Base-by-base conservation (phyloP, 2,329 filamentous ascomycete species). In the Zalaria obscura region DNA sequence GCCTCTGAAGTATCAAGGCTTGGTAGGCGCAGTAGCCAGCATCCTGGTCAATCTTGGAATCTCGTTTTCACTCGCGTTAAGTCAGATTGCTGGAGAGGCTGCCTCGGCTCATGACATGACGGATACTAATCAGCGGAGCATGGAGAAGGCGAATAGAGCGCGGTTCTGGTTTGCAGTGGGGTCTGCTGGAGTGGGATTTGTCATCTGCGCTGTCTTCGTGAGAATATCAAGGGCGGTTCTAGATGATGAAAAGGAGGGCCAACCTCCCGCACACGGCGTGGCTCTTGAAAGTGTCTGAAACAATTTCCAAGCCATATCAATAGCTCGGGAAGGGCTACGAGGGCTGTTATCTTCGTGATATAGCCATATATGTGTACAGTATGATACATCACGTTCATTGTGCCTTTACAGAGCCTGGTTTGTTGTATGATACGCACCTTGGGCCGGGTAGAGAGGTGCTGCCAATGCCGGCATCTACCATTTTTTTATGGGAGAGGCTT, bases 31-130 rank as follows among this genome's bases (percentile, higher is more conserved):
- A 1, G 49, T 61, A 4, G 55, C 51, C 26, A 58, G 54, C 8
- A 58, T 58, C 36, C 46, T 59, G 4, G 52, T 60, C 47, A 59
- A 61, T 36, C 45, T 61, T 29, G 58, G 53, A 26, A 59, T 61
- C 47, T 55, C 57, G 1, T 58, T 61, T 37, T 50, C 55, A 5
- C 48, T 60, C 4, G 53, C 56, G 3, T 52, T 61, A 9, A 54
- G 54, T 0, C 55, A 58, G 28, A 56, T 60, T 32, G 29, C n/a
- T 7, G n/a, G 29, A 7, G 7, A 32, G 29, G n/a, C 7, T 7
- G 29, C 29, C 29, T 32, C n/a, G 7, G 29, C n/a, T 2, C 29
- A 32, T 7, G 29, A 7, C 3, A 7, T n/a, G 7, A n/a, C 7
- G 2, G 29, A n/a, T 32, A 32, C 7, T 3, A 7, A 2, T n/a